These are phyloP conservation scores for Colletotrichum sp. DNA, from an alignment of 2,329 filamentous ascomycete genomes.

Conservation along the genomic window DNA sequence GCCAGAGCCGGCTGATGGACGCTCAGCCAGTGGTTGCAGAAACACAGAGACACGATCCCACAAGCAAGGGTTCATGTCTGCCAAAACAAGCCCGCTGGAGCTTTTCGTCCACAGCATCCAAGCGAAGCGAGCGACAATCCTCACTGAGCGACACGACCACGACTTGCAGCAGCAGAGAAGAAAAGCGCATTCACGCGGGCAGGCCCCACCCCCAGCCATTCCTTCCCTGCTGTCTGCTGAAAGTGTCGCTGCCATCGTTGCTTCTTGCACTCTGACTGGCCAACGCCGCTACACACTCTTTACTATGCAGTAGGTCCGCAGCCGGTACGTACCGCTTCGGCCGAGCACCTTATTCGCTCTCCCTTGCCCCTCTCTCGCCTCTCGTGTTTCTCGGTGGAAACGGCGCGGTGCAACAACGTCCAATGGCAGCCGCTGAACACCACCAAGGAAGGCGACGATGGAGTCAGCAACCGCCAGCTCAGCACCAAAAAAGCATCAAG, in stretches of 20 bases:
- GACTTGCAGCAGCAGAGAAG: background rate
- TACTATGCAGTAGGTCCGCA: background rate
- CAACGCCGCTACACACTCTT: background rate
- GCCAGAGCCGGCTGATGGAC: background rate
- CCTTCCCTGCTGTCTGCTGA: background rate
- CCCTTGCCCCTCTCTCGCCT: background rate
- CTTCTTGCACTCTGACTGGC: constrained; percentile 11
- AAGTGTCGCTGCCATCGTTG: background rate
- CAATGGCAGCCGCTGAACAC: background rate
- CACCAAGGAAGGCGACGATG: background rate
- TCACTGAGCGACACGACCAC: background rate
- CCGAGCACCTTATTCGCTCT: background rate
- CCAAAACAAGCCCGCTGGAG: background rate
- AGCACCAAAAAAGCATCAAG: background rate
- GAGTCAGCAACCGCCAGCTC: constrained; percentile 10
- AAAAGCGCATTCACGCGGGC: background rate
- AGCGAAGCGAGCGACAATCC: background rate
- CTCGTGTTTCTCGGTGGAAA: background rate
- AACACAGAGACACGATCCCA: constrained; percentile 10
- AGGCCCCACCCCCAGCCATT: constrained; percentile 7
- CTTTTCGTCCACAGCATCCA: background rate
- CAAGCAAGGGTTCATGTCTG: constrained; percentile 13
- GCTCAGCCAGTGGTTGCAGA: constrained; percentile 15
- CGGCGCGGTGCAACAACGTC: background rate
- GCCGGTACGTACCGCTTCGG: background rate